Evolutionary conservation across 2,329 filamentous ascomycete genomes (phyloP).

Genomic region (Talaromyces sp.): DNA sequence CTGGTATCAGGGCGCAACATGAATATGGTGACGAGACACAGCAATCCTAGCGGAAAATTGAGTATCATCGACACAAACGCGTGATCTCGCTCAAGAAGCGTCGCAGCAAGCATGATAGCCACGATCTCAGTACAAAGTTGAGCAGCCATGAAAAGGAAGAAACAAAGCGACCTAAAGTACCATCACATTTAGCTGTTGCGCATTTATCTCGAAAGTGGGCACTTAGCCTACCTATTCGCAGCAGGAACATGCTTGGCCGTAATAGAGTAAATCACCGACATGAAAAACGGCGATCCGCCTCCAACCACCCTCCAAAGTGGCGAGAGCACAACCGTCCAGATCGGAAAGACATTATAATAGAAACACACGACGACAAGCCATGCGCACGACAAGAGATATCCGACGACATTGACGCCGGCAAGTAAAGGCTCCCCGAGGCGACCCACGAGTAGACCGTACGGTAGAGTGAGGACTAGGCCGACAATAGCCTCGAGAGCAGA

Average conservation of each 20-base stretch:
- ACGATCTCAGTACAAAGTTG: constrained; percentile 7
- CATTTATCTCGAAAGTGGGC: too few relatives aligned
- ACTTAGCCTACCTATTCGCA: background rate
- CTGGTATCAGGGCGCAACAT: background rate
- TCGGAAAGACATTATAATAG: constrained; percentile 1
- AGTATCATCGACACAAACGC: background rate
- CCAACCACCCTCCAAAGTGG: constrained; percentile 5
- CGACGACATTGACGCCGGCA: constrained; percentile 1
- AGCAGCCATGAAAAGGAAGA: constrained; percentile 9
- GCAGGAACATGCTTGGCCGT: background rate
- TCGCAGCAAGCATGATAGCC: constrained; percentile 5
- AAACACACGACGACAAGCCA: constrained; percentile 6
- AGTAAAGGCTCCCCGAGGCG: constrained; percentile 5
- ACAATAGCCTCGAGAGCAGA: background rate
- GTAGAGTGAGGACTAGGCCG: constrained; percentile 2
- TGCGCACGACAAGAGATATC: constrained; percentile 4
- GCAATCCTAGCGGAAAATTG: background rate
- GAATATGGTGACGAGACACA: constrained; percentile 1
- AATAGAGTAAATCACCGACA: constrained; percentile 6
- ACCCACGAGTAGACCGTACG: constrained; percentile 1
- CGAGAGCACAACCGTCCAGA: constrained; percentile 3
- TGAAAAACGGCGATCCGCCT: constrained; percentile 1
- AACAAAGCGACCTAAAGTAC: background rate
- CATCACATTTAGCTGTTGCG: too few relatives aligned
- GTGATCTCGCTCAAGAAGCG: background rate